A percentile compares a stretch with the other conserved stretches of the same genome.
These are phyloP conservation scores for Diaporthe sp. DNA, from an alignment of 2,329 filamentous ascomycete species.

Conservation along the genomic window DNA sequence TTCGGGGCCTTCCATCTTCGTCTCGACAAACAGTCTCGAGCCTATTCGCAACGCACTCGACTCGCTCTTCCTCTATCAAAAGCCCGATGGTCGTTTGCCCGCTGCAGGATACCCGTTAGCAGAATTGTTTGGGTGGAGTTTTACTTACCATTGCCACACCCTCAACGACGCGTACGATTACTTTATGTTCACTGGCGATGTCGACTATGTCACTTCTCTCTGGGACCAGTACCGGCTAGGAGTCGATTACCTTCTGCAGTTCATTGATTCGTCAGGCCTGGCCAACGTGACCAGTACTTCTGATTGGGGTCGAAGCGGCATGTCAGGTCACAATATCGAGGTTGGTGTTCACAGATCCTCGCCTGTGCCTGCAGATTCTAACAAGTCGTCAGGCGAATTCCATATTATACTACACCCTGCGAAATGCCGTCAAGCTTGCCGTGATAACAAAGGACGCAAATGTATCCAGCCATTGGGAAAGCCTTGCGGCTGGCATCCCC, in stretches of 20 bases:
- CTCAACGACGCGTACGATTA: constrained; percentile 71
- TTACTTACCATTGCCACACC: constrained; percentile 70
- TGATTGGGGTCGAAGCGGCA: constrained; percentile 64
- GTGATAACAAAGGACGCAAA: constrained; percentile 54
- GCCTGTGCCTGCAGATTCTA: no score
- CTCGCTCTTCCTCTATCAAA: constrained; percentile 60
- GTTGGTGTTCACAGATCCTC: no score
- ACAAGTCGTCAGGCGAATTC: constrained; percentile 64
- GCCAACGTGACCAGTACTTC: constrained; percentile 60
- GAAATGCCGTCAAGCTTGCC: constrained; percentile 60
- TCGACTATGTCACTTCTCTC: constrained; percentile 57
- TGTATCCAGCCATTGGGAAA: constrained; percentile 47
- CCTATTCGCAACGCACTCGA: constrained; percentile 63
- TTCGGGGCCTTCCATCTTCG: constrained; percentile 64
- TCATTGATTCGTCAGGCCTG: constrained; percentile 53
- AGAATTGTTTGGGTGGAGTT: constrained; percentile 52
- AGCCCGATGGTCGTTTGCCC: constrained; percentile 51
- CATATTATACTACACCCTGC: constrained; percentile 64
- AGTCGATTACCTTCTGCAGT: constrained; percentile 54
- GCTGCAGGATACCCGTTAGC: constrained; percentile 59
- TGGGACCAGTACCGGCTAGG: constrained; percentile 63
- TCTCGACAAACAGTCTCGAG: constrained; percentile 66
- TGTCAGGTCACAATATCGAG: constrained; percentile 55
- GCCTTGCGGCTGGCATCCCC: constrained; percentile 44
- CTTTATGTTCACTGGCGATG: constrained; percentile 66